Evolutionary conservation across 2,329 filamentous ascomycete species (phyloP).

Genomic region (Ascochyta koolunga): DNA sequence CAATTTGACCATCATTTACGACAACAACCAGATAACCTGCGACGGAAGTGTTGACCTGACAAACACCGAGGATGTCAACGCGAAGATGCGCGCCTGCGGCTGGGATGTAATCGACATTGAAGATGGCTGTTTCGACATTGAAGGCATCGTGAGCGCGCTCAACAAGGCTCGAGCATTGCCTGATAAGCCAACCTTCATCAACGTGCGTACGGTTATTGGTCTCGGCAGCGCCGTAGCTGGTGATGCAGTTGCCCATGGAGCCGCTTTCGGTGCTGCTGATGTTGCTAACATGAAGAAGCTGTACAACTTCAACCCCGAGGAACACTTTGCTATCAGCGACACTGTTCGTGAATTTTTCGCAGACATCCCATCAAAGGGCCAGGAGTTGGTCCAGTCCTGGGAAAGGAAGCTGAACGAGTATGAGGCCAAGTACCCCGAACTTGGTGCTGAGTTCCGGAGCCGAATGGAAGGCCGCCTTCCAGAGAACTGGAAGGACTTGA

Average conservation of each 20-base stretch:
- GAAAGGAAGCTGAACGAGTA: constrained; percentile 54
- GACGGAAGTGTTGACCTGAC: constrained; percentile 62
- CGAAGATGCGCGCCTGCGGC: constrained; percentile 62
- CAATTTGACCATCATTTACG: constrained; percentile 65
- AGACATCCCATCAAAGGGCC: constrained; percentile 55
- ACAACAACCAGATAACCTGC: constrained; percentile 67
- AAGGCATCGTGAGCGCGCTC: constrained; percentile 56
- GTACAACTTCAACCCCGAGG: constrained; percentile 57
- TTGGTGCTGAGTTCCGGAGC: constrained; percentile 56
- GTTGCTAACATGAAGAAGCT: constrained; percentile 61
- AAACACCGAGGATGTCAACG: constrained; percentile 63
- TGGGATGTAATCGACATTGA: constrained; percentile 62
- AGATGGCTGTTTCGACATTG: constrained; percentile 60
- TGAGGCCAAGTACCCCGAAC: constrained; percentile 55
- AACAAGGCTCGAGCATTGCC: constrained; percentile 51
- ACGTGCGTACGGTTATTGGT: constrained; percentile 63
- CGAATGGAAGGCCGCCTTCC: constrained; percentile 57
- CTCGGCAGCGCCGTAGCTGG: constrained; percentile 55
- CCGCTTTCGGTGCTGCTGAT: constrained; percentile 61
- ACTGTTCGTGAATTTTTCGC: constrained; percentile 60
- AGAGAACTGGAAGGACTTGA: constrained; percentile 56
- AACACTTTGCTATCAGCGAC: constrained; percentile 55
- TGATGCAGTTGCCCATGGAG: constrained; percentile 63
- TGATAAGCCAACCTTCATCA: constrained; percentile 64
- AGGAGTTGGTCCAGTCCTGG: constrained; percentile 58